Evolutionary conservation across 352 stramenopile genomes (phyloP).

Genomic region (Pythium grandisporangium): DNA sequence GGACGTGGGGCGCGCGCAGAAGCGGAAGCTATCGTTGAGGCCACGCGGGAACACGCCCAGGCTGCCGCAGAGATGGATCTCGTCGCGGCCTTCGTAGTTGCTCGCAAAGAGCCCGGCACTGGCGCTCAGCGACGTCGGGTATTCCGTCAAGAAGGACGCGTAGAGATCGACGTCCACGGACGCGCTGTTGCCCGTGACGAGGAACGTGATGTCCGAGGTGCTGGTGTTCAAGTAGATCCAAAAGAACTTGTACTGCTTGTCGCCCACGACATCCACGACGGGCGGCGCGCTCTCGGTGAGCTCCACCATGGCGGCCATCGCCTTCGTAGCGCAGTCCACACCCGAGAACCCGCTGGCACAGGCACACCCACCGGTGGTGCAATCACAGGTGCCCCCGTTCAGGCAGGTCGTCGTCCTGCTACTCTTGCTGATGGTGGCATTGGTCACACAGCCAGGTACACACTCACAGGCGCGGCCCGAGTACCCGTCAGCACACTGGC

Average conservation of each 20-base stretch:
- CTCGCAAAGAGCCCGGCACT: slow-evolving; percentile 43
- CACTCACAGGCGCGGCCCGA: slow-evolving; percentile 60
- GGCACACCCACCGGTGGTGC: slow-evolving; percentile 45
- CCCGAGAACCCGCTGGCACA: slow-evolving; percentile 37
- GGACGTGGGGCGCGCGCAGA: slow-evolving; percentile 37
- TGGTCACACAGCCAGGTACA: slow-evolving; percentile 44
- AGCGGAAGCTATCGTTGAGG: slow-evolving; percentile 43
- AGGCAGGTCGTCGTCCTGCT: slow-evolving; percentile 34
- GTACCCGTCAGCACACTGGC: slow-evolving; percentile 40
- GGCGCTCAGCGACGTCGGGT: slow-evolving; percentile 38
- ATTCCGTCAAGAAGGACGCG: slow-evolving; percentile 55
- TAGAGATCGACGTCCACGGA: slow-evolving; percentile 55
- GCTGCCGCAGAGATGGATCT: slow-evolving; percentile 60
- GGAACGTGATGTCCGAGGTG: slow-evolving; percentile 60
- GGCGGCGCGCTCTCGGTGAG: slow-evolving; percentile 15
- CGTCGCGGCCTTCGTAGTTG: slow-evolving; percentile 32
- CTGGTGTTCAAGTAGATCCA: slow-evolving; percentile 47
- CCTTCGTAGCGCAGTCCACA: slow-evolving; percentile 16
- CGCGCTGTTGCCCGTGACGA: slow-evolving; percentile 26
- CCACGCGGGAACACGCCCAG: slow-evolving; percentile 53
- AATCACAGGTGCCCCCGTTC: slow-evolving; percentile 41
- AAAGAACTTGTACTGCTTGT: slow-evolving; percentile 70
- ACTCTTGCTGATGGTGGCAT: too few species aligned
- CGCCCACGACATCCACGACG: slow-evolving; percentile 13
- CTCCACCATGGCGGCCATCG: slow-evolving; percentile 12